Conservation (phyloP, 331 rosid species). For the Malus hybrid region DNA sequence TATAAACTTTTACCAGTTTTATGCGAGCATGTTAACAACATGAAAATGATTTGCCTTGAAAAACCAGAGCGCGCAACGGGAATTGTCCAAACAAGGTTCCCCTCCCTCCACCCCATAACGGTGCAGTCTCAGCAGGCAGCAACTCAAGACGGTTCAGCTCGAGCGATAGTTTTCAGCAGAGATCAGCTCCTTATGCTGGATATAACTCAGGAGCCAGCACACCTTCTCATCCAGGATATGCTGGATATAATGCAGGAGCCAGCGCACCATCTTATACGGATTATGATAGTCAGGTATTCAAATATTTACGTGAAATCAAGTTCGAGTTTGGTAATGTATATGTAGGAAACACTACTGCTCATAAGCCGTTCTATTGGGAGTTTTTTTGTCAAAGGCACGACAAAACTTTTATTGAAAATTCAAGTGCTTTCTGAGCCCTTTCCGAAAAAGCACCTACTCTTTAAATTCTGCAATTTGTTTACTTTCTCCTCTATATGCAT, state of each 20-base stretch:
- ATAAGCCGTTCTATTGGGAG: background rate
- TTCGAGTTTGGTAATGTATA: background rate
- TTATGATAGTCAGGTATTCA: conserved; percentile 64
- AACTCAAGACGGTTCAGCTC: conserved; percentile 24
- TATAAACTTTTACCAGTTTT: background rate
- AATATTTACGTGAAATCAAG: background rate
- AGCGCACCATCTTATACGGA: conserved; percentile 33
- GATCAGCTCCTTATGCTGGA: conserved; percentile 8
- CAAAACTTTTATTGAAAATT: background rate
- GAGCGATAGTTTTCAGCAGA: conserved; percentile 47
- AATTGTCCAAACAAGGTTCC: conserved; percentile 56
- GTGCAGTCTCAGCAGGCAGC: conserved; percentile 22
- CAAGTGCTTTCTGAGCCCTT: background rate
- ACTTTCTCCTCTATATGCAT: background rate
- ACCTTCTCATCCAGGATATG: conserved; percentile 21
- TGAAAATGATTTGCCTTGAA: background rate
- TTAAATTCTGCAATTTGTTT: background rate
- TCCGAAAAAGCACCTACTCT: too few species aligned
- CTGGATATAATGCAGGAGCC: conserved; percentile 20
- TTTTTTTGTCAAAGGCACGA: background rate
- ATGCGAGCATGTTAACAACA: background rate
- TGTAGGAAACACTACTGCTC: background rate
- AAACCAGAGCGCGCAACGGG: conserved; percentile 39
- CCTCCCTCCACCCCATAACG: conserved; percentile 67
- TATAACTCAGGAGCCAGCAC: background rate